A percentile compares a stretch with the other conserved stretches of the same genome.
Conservation (phyloP, 2,329 filamentous ascomycete genomes). For the Penicillium sp. region DNA sequence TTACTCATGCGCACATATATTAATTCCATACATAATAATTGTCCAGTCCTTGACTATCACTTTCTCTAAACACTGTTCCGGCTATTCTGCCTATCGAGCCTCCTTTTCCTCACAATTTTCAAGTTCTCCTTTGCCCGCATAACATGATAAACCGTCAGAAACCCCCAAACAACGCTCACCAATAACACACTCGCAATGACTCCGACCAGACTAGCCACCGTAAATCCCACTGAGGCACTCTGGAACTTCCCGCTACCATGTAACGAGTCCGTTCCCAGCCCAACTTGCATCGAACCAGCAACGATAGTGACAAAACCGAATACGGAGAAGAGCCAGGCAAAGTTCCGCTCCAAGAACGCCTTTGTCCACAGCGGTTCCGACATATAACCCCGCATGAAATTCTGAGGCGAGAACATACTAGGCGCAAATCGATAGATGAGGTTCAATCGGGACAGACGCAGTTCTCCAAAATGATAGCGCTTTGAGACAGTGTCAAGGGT, state of each 20-base stretch:
- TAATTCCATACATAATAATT: background rate
- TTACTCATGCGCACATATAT: background rate
- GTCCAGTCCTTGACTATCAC: no score
- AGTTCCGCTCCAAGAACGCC: constrained; percentile 3
- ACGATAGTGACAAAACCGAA: constrained; percentile 9
- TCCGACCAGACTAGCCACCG: constrained; percentile 1
- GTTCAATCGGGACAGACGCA: constrained; percentile 40
- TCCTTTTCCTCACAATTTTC: background rate
- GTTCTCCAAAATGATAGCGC: constrained; percentile 48
- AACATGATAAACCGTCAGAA: constrained; percentile 2
- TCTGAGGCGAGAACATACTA: background rate
- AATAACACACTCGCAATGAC: background rate
- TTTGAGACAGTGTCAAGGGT: constrained; percentile 29
- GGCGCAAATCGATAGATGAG: constrained; percentile 24
- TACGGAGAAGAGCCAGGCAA: constrained; percentile 8
- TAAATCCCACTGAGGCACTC: constrained; percentile 3
- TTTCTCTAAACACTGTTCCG: background rate
- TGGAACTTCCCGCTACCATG: background rate
- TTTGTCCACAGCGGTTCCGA: constrained; percentile 15
- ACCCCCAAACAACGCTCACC: constrained; percentile 1
- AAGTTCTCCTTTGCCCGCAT: constrained; percentile 4
- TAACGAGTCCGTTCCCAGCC: constrained; percentile 4
- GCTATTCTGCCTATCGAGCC: background rate
- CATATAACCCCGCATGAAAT: constrained; percentile 13
- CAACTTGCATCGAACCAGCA: constrained; percentile 4